Conservation (phyloP, 2,329 filamentous ascomycete genomes). For the Trichoderma koningii region DNA sequence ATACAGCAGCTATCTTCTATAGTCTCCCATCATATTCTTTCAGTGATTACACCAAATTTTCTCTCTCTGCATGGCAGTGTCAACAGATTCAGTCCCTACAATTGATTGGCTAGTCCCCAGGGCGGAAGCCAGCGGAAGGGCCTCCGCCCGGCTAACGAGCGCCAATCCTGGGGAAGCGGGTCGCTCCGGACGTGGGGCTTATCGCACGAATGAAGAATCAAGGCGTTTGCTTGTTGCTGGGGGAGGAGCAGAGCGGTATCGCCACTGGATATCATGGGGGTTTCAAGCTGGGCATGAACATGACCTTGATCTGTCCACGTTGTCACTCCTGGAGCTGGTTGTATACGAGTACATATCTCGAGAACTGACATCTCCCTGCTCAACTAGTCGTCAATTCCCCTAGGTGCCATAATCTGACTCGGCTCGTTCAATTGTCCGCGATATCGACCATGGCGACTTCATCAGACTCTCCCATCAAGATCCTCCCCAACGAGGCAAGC, state of each 20-base stretch:
- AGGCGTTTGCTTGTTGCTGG: neutral
- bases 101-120: neutral
- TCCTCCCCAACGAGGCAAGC: conserved; percentile 19
- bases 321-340: neutral
- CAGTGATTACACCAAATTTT: too few species aligned
- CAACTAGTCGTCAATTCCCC: too few species aligned
- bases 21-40: too few species aligned
- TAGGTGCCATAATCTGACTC: neutral
- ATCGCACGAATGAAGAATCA: neutral
- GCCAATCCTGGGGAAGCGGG: conserved; percentile 21
- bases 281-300: neutral
- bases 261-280: neutral
- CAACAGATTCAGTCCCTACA: neutral
- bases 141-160: neutral
- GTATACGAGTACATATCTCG: neutral
- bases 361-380: neutral
- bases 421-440: too few species aligned
- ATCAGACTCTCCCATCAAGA: conserved; percentile 1
- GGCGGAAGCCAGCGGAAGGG: neutral
- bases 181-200: neutral
- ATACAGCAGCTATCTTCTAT: too few species aligned
- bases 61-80: neutral
- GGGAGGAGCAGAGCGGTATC: neutral
- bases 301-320: neutral
- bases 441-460: conserved; percentile 1